Conservation (phyloP, 2,329 filamentous ascomycete species). For the Massarina eburnea region DNA sequence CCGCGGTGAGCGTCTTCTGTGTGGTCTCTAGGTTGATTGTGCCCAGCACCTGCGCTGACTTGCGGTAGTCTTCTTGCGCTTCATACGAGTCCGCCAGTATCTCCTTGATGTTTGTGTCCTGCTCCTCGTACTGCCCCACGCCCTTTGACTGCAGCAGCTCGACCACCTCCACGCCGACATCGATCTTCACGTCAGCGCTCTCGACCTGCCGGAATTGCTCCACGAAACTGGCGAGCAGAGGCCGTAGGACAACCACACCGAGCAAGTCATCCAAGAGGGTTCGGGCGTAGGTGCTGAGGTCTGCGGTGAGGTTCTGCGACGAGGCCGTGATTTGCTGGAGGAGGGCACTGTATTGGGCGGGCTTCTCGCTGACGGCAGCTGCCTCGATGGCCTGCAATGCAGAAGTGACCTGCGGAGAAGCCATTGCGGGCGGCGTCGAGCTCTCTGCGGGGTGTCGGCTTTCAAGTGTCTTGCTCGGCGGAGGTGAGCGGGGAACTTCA, state of each 20-base stretch:
- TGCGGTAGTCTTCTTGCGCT: slow-evolving; percentile 74
- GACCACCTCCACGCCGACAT: slow-evolving; percentile 74
- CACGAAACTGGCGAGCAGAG: slow-evolving; percentile 69
- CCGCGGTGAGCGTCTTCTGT: slow-evolving; percentile 78
- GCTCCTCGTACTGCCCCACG: slow-evolving; percentile 76
- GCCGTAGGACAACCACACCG: slow-evolving; percentile 74
- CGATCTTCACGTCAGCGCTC: slow-evolving; percentile 68
- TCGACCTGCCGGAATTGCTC: slow-evolving; percentile 62
- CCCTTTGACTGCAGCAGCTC: slow-evolving; percentile 65
- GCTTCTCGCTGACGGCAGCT: slow-evolving; percentile 53
- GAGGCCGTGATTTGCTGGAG: slow-evolving; percentile 57
- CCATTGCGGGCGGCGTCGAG: slow-evolving; percentile 43
- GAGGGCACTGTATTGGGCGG: slow-evolving; percentile 59
- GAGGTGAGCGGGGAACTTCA: slow-evolving; percentile 5
- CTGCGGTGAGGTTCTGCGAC: slow-evolving; percentile 53
- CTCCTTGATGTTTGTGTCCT: slow-evolving; percentile 76
- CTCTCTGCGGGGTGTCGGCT: no score
- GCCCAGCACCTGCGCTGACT: slow-evolving; percentile 75
- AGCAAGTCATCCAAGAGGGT: slow-evolving; percentile 68
- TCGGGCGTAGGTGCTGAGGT: slow-evolving; percentile 69
- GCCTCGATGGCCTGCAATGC: slow-evolving; percentile 54
- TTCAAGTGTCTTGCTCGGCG: no score
- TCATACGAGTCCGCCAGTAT: slow-evolving; percentile 84
- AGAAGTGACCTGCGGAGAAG: slow-evolving; percentile 52
- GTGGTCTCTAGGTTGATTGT: slow-evolving; percentile 87